Percentiles rank a stretch among this genome's conserved stretches.
Evolutionary conservation across 495 filamentous ascomycete genomes (phyloP).

Genomic region (Aspergillus saccharolyticus): DNA sequence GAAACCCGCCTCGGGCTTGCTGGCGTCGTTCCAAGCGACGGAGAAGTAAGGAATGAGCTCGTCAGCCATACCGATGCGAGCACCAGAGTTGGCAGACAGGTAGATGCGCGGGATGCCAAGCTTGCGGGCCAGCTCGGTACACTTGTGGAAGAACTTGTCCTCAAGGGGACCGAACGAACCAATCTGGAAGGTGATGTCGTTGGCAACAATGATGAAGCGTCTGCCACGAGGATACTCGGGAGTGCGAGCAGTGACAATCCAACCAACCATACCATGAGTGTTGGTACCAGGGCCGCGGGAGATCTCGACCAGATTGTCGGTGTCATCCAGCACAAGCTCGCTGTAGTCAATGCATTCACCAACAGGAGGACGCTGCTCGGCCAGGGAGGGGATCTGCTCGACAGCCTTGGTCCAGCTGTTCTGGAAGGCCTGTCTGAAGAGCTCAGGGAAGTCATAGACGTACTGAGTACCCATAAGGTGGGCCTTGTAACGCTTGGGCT

Average conservation of each 20-base stretch:
- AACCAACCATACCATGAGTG: slow-evolving; percentile 95
- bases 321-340: slow-evolving; percentile 90
- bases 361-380: slow-evolving; percentile 73
- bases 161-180: slow-evolving; percentile 94
- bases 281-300: slow-evolving; percentile 92
- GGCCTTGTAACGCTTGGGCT: slow-evolving; percentile 98
- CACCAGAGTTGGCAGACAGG: slow-evolving; percentile 98
- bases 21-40: slow-evolving; percentile 88
- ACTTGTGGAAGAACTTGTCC: slow-evolving; percentile 98
- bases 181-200: slow-evolving; percentile 99
- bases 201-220: slow-evolving; percentile 92
- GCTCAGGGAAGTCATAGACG: slow-evolving; percentile 98
- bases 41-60: slow-evolving; percentile 95
- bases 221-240: slow-evolving; percentile 95
- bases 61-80: slow-evolving; percentile 92
- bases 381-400: slow-evolving; percentile 62
- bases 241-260: slow-evolving; percentile 93
- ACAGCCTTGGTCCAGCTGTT: slow-evolving; percentile 82
- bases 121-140: slow-evolving; percentile 88
- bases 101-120: slow-evolving; percentile 95
- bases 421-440: slow-evolving; percentile 96
- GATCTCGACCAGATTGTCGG: slow-evolving; percentile 87
- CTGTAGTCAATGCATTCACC: slow-evolving; percentile 94
- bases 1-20: slow-evolving; percentile 85
- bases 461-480: slow-evolving; percentile 99